Evolutionary conservation across 2,329 filamentous ascomycete genomes (phyloP), one percentile per base, ranked within the genome.

Genomic region (Cytospora mali): DNA sequence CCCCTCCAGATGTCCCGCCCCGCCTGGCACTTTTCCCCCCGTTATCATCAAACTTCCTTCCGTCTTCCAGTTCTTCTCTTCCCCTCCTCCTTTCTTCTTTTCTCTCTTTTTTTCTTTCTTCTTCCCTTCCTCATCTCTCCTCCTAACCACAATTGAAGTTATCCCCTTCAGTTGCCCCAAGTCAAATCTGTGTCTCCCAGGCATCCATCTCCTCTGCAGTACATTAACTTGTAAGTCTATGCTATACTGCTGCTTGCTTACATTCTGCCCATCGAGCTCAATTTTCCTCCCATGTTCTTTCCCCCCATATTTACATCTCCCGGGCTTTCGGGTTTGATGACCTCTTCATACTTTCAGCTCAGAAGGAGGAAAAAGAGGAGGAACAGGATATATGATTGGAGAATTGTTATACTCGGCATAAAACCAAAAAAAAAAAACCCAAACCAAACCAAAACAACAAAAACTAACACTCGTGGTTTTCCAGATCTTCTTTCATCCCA

Each of bases 71-170:
- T 60, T 62, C 64, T 67, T 62, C 68, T 69, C 69, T 64, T 68
- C 39, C 59, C 58, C 59, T 66, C 61, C 62, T 66, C 62, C 63
- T 66, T 64, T 58, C 64, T 60, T 67, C 62, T 68, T 63, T 66
- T 63, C 62, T 69, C 64, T 68, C 69, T 66, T 65, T 70, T 68
- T 66, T 25, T 62, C 68, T 46, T 60, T 61, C 64, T 65, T 66
- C 65, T 61, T 69, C 66, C 64, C 69, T 64, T 66, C 63, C 61
- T 69, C 66, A 69, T 69, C 67, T 64, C 69, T 68, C 66, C 59
- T n/a, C n/a, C n/a, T n/a, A n/a, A 66, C 63, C 64, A 67, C 66
- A 55, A 50, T 62, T 66, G 27, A 35, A 54, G 55, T 61, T 48
- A 54, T 62, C 64, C 64, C 60, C 55, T 62, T 69, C 66, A 42